Evolutionary conservation across 1,284 basidiomycete genomes (phyloP), one percentile per base, ranked within the genome.

Genomic region (Trichosporon inkin): DNA sequence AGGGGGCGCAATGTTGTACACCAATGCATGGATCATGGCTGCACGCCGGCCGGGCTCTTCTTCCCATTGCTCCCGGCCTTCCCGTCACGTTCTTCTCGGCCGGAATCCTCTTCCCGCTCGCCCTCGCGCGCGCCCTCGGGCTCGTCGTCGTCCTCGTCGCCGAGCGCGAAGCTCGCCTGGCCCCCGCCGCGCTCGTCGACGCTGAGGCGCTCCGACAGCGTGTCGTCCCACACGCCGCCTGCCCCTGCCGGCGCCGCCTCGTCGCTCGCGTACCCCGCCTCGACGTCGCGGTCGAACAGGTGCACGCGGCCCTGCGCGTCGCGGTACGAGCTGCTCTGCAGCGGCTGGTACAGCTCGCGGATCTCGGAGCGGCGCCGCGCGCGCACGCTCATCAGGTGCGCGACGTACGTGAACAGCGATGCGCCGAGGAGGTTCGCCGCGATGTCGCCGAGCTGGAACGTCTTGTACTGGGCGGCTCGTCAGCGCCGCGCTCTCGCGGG

Each of bases 391-490:
- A 75, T 64, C 8, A 74, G 58, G 53, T 76, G 70, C 3, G 76
- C 75, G 35, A 76, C 52, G 65, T 71, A 75, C 52, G 77, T 69
- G 63, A 76, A 78, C 3, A 74, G 32, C 0, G 68, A 60, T 1
- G 72, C 68, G 53, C 78, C 78, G 51, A 72, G 59, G 35, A 79
- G 67, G 62, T 79, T 78, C 35, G 77, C 75, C 16, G 72, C 36
- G 19, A 79, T 71, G 60, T 79, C 78, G 39, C 74, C 70, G 60
- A 70, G 68, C 58, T 79, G 75, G 60, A 79, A 79, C 35, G 59
- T 62, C 53, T 75, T 76, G 71, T 70, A 76, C 73, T 76, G 59
- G 2, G 20, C 5, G 28, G n/a, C n/a, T n/a, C 32, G 51, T 58
- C n/a, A 62, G n/a, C n/a, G n/a, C n/a, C n/a, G n/a, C n/a, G n/a